Base-by-base conservation (phyloP, 495 filamentous ascomycete species). In the Neurospora intermedia region DNA sequence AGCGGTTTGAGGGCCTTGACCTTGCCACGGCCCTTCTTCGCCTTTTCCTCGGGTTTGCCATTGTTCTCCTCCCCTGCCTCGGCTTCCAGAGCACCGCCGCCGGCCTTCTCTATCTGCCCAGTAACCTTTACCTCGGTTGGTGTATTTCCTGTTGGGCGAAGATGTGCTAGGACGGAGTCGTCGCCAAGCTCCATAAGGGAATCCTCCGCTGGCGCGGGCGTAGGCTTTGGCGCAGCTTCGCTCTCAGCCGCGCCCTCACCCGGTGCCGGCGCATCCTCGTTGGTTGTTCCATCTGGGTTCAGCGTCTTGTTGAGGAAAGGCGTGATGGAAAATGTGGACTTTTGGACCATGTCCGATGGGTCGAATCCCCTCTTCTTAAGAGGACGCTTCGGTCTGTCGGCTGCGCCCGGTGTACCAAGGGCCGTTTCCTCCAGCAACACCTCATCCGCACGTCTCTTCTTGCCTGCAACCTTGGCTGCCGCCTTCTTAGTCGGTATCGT, bases 281-380 rank as follows among this genome's bases (percentile, higher is more conserved):
- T 70, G 54, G 54, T 66, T 7, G 27, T 66, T 16, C 54, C 54
- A 15, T 66, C 59, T 71, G 82, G 82, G 76, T 84, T 90, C 54
- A 87, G 84, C 8, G 91, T 92, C 70, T 92, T 90, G 83, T 95
- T 96, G 40, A 98, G 83, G 81, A 94, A 96, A 1, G 94, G 94
- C 2, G 94, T 98, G 74, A 98, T 94, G 13, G 93, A 96, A 78
- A 98, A 98, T 23, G 86, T 89, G 1, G 94, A 97, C 80, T 97
- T 97, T 75, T 96, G 93, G 35, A 92, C 93, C 43, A 89, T 82
- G 46, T 90, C 77, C 0, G 88, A 88, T 18, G 87, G 84, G 38
- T 85, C 83, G 69, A 83, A 82, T 27, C 80, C 83, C 73, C 85
- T 85, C 72, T 89, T 90, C 76, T 87, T 85, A 74, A 85, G 70